Base-by-base conservation (phyloP, 1,284 basidiomycete species). In the Meripilus lineatus region DNA sequence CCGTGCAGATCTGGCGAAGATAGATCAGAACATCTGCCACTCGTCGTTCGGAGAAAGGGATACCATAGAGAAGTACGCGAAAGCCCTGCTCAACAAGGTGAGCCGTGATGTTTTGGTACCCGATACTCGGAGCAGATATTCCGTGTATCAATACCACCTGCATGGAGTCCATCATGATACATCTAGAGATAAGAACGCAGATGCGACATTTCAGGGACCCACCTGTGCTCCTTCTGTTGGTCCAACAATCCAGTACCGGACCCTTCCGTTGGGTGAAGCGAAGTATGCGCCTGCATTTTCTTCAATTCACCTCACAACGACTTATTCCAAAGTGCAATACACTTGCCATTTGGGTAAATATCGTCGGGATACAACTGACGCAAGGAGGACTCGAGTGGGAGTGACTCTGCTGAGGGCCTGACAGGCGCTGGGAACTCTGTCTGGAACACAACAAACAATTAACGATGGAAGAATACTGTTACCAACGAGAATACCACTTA, bases 101-200 rank as follows among this genome's bases (percentile, higher is more conserved):
- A 1, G 81, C 78, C 0, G 76, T 81, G n/a, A 89, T 69, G 33
- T 81, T 71, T 54, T 72, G 79, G 81, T 81, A 89, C 28, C 85
- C 71, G 37, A 87, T 72, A 18, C 78, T 68, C 4, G 86, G 86
- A 26, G 84, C 75, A 3, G 83, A 84, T 13, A 88, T 69, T 7
- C 85, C 86, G 48, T 89, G 83, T 8, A 89, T 76, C 14, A 89
- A 69, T 5, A 83, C 76, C 21, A 89, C 69, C 84, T 88, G 46
- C 10, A 8, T 30, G 28, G 11, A 18, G 6, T 5, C 20, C 39
- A 40, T n/a, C n/a, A n/a, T n/a, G n/a, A 30, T 8, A 7, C 13
- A 24, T 22, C 22, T 6, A n/a, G n/a, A 10, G 22, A 11, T 40
- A 11, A 40, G 39, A n/a, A 26, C 6, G 23, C 25, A 6, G 37